phyloP scores from a whole-genome alignment of 108 stramenopile species.

The Cylindrotheca closterium region DNA sequence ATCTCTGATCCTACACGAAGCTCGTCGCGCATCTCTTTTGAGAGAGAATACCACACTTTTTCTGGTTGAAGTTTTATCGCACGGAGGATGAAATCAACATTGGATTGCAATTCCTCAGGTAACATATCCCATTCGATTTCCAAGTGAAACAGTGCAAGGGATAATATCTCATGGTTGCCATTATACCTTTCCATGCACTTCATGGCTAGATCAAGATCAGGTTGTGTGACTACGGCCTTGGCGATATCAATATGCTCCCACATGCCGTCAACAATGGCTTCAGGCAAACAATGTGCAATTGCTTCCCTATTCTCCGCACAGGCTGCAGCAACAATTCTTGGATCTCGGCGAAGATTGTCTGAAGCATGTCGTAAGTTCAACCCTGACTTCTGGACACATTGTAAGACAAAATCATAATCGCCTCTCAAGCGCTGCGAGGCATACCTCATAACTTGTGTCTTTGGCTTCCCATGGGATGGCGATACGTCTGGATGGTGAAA shows the following conservation, averaged over 20 bases:
- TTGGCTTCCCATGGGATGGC: background rate
- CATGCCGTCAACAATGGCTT: constrained; percentile 8
- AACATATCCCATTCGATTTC: constrained; percentile 20
- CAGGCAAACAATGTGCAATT: constrained; percentile 29
- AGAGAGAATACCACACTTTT: constrained; percentile 6
- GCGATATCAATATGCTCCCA: constrained; percentile 15
- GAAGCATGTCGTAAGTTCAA: constrained; percentile 35
- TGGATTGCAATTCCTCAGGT: constrained; percentile 1
- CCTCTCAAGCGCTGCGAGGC: constrained; percentile 35
- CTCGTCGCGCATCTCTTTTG: background rate
- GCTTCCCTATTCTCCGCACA: constrained; percentile 24
- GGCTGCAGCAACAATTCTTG: constrained; percentile 26
- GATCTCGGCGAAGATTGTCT: constrained; percentile 28
- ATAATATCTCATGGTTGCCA: constrained; percentile 20
- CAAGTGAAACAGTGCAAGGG: constrained; percentile 22
- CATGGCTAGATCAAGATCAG: background rate
- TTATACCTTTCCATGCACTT: background rate
- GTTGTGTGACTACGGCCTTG: background rate
- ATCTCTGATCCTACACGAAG: constrained; percentile 8
- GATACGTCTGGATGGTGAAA: constrained; percentile 1
- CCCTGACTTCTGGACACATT: constrained; percentile 29
- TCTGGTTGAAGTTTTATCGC: background rate
- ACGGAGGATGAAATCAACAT: constrained; percentile 4
- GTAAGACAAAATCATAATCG: constrained; percentile 35
- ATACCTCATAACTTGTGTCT: constrained; percentile 27